Evolutionary conservation across 148 eudicot species (phyloP).

Genomic region (Rhododendron molle): DNA sequence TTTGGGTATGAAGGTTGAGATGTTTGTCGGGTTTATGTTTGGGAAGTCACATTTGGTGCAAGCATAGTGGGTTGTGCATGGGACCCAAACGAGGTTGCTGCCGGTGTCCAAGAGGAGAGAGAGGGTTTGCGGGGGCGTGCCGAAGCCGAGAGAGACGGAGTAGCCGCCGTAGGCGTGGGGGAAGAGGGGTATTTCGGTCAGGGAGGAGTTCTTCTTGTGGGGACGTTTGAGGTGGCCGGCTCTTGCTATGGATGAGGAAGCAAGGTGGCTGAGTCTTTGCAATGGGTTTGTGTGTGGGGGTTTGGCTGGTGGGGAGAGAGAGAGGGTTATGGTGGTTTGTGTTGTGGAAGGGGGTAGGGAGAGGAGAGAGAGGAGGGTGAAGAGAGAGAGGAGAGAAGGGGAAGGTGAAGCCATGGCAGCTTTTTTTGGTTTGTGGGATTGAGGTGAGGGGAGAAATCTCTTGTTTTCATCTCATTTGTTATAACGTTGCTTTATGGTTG

Average conservation of each 20-base stretch:
- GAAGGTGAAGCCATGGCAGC: constrained; percentile 14
- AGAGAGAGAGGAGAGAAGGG: background rate
- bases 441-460: constrained; percentile 10
- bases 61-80: constrained; percentile 46
- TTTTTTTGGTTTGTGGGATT: background rate
- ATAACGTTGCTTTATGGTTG: background rate
- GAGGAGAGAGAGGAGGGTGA: constrained; percentile 24
- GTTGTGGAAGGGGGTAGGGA: constrained; percentile 12
- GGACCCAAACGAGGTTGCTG: constrained; percentile 72
- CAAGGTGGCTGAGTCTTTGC: constrained; percentile 30
- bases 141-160: constrained; percentile 53
- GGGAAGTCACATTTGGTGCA: constrained; percentile 46
- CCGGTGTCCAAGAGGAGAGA: constrained; percentile 69
- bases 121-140: constrained; percentile 56
- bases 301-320: constrained; percentile 21
- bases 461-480: background rate
- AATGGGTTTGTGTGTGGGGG: constrained; percentile 15
- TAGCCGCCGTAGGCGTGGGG: constrained; percentile 70
- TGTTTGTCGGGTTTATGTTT: constrained; percentile 15
- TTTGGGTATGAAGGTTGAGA: constrained; percentile 40
- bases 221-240: constrained; percentile 54
- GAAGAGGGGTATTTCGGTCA: constrained; percentile 29
- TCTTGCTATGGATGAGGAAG: constrained; percentile 41
- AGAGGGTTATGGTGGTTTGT: constrained; percentile 24
- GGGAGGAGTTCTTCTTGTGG: constrained; percentile 9